Evolutionary conservation across 805 yeast genomes (phyloP), one percentile per base, ranked within the genome.

Genomic region (Cyberlindnera amylophila): DNA sequence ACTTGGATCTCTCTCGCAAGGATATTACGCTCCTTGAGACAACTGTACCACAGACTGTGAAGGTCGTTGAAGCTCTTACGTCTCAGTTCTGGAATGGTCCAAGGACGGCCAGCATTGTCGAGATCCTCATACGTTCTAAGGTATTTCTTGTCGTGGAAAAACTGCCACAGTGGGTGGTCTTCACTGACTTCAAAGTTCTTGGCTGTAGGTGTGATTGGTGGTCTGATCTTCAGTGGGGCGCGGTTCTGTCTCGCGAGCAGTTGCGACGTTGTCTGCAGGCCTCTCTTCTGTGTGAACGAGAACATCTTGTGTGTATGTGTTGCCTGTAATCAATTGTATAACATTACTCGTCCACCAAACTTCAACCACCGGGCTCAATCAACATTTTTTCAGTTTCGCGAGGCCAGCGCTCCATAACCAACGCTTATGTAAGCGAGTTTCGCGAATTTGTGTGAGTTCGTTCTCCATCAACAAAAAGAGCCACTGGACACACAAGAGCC

Each of bases 91-190:
- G 88, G 83, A 41, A 89, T 72, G 6, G 83, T 67, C 99, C 99
- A 93, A 4, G 93, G 69, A 54, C 96, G 74, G 13, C 93, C 81
- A 9, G 69, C 66, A 23, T 63, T 59, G 38, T 75, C 69, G 23
- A 79, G 55, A 17, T 81, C 86, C 2, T 71, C 76, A 3, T 74
- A 64, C 2, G 70, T 60, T 53, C 97, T 75, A 46, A 85, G 65
- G 46, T 81, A 78, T 54, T 74, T 70, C 44, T 80, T 71, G 31
- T 85, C 74, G 37, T 69, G 61, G 68, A 91, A 93, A 62, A 93
- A 93, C 55, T 86, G 90, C 96, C 96, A 93, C 50, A 93, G 71
- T 24, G 98, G 99, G 65, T 93, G 99, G 61, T 84, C 85, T 5
- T 83, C 91, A 12, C 79, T 74, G 27, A 86, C 85, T 46, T 72